These are phyloP conservation scores for sunflower (Helianthus annuus) DNA, from an alignment of 129 eudicot genomes.

Conservation along the genomic window HanXRQr2.0-SUNRISE NC_035440.2:102476251-102476750, in stretches of 20 bases:
- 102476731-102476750: constrained; percentile 61
- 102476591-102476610: constrained; percentile 41
- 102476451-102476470: constrained; percentile 51
- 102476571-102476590: constrained; percentile 56
- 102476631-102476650: constrained; percentile 63
- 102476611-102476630: constrained; percentile 41
- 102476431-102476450: constrained; percentile 49
- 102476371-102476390: constrained; percentile 58
- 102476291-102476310: constrained; percentile 84
- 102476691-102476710: constrained; percentile 50
- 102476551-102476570: constrained; percentile 38
- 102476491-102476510: constrained; percentile 51
- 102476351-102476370: constrained; percentile 36
- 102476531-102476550: background rate
- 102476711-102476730: constrained; percentile 45
- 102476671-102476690: constrained; percentile 50
- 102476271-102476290: constrained; percentile 43
- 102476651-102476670: constrained; percentile 49
- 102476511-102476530: constrained; percentile 45
- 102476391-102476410: constrained; percentile 41
- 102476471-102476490: constrained; percentile 55
- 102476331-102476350: constrained; percentile 40
- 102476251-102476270: constrained; percentile 51
- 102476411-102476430: constrained; percentile 63
- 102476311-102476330: constrained; percentile 34